A percentile compares a stretch with the other conserved stretches of the same genome.
Conservation (phyloP, 352 stramenopile species). For the Phytophthora pisi region DNA sequence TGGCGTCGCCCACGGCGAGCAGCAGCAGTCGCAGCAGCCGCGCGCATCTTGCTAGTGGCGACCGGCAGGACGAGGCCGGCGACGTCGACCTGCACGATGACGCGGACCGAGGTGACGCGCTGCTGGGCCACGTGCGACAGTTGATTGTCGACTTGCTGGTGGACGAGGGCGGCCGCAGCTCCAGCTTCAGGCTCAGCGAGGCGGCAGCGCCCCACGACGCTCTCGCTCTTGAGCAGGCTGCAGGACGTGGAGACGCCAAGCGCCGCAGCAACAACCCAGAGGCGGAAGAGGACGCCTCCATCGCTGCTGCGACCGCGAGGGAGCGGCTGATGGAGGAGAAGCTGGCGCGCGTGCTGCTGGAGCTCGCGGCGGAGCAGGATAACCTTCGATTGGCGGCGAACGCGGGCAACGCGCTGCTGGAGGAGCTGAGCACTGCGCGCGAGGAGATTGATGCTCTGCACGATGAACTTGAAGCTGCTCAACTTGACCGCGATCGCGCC, state of each 20-base stretch:
- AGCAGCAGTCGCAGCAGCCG: slow-evolving; percentile 23
- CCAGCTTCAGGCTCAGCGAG: slow-evolving; percentile 4
- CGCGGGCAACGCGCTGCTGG: slow-evolving; percentile 54
- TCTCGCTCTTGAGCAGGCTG: neutral
- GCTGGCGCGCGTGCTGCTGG: slow-evolving; percentile 45
- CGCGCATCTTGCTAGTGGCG: slow-evolving; percentile 3
- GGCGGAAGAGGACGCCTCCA: slow-evolving; percentile 15
- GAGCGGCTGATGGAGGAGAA: slow-evolving; percentile 44
- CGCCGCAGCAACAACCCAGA: slow-evolving; percentile 30
- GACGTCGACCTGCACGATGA: slow-evolving; percentile 9
- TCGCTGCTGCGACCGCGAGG: neutral
- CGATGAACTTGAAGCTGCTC: slow-evolving; percentile 32
- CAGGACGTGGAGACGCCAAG: slow-evolving; percentile 4
- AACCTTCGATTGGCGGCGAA: slow-evolving; percentile 55
- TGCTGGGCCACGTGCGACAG: slow-evolving; percentile 41
- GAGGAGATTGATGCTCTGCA: slow-evolving; percentile 38
- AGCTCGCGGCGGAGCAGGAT: slow-evolving; percentile 50
- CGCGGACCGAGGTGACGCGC: slow-evolving; percentile 4
- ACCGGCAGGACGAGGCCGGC: slow-evolving; percentile 14
- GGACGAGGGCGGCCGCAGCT: slow-evolving; percentile 13
- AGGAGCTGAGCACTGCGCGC: slow-evolving; percentile 39
- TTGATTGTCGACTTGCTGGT: slow-evolving; percentile 41
- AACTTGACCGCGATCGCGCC: slow-evolving; percentile 24
- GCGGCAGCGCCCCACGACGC: neutral
- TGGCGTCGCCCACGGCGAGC: slow-evolving; percentile 19